These are phyloP conservation scores for Plasmodium malariae DNA, from an alignment of 169 alveolate species.

Conservation along the genomic window DNA sequence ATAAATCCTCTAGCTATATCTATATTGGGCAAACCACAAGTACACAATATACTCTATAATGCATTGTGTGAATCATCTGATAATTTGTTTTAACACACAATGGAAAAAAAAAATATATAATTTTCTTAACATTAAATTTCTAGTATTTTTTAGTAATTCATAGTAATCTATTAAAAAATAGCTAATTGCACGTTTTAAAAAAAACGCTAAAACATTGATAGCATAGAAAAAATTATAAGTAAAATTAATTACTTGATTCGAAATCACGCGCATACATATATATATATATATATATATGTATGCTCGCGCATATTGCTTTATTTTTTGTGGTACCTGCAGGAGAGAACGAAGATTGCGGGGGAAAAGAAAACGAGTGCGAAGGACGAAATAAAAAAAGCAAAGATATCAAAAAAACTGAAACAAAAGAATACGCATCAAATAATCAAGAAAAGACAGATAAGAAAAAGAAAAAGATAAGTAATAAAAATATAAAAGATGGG, in stretches of 20 bases:
- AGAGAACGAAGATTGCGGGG: slow-evolving; percentile 4
- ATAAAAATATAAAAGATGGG: slow-evolving; percentile 50
- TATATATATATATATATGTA: not conserved
- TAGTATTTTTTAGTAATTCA: not conserved
- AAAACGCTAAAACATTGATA: not conserved
- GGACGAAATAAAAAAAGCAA: not conserved
- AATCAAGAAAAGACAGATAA: slow-evolving; percentile 43
- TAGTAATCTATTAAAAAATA: no score
- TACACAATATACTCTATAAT: slow-evolving; percentile 11
- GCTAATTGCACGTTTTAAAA: not conserved
- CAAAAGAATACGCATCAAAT: not conserved
- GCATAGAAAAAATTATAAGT: not conserved
- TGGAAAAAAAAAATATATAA: no score
- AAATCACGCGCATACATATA: no score
- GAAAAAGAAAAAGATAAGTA: slow-evolving; percentile 32
- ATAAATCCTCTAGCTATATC: slow-evolving; percentile 32
- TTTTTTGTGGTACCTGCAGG: not conserved
- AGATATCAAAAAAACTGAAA: slow-evolving; percentile 31
- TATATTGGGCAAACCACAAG: slow-evolving; percentile 69
- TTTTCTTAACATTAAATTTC: not conserved
- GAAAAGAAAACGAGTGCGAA: not conserved
- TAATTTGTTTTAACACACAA: no score
- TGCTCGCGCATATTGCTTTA: not conserved
- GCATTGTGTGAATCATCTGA: no score
- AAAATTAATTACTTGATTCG: not conserved